Conservation (phyloP, 116 monocot species). For the Cymodocea nodosa region DNA sequence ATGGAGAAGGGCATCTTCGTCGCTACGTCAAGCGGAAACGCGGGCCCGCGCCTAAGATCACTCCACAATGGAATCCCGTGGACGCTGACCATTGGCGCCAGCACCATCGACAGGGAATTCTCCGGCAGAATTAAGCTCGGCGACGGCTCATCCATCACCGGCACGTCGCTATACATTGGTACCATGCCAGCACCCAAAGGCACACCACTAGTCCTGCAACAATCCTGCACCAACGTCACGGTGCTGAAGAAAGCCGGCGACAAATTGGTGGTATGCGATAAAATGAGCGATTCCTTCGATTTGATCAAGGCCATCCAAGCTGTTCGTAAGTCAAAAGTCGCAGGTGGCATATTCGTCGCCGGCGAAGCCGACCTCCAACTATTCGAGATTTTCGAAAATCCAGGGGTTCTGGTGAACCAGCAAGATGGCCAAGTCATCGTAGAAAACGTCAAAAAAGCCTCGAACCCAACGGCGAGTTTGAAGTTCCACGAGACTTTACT, state of each 20-base stretch:
- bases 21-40: slow-evolving; percentile 39
- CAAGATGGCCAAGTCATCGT: slow-evolving; percentile 20
- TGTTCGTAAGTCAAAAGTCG: slow-evolving; percentile 12
- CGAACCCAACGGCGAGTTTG: slow-evolving; percentile 27
- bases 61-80: slow-evolving; percentile 68
- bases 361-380: slow-evolving; percentile 2
- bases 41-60: slow-evolving; percentile 20
- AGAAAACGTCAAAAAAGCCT: slow-evolving; percentile 23
- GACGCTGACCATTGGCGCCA: slow-evolving; percentile 48
- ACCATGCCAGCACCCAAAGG: background rate
- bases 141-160: slow-evolving; percentile 26
- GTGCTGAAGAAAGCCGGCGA: slow-evolving; percentile 4
- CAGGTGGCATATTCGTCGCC: slow-evolving; percentile 28
- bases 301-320: background rate
- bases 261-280: slow-evolving; percentile 33
- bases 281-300: background rate
- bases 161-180: slow-evolving; percentile 36
- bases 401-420: slow-evolving; percentile 28
- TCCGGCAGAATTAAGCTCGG: slow-evolving; percentile 26
- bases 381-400: slow-evolving; percentile 16
- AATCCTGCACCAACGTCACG: slow-evolving; percentile 18
- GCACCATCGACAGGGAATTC: slow-evolving; percentile 35
- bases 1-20: slow-evolving; percentile 60
- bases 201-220: slow-evolving; percentile 19
- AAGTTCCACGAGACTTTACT: slow-evolving; percentile 30